Conservation (phyloP, 352 stramenopile species). For the Plasmopara viticola region DNA sequence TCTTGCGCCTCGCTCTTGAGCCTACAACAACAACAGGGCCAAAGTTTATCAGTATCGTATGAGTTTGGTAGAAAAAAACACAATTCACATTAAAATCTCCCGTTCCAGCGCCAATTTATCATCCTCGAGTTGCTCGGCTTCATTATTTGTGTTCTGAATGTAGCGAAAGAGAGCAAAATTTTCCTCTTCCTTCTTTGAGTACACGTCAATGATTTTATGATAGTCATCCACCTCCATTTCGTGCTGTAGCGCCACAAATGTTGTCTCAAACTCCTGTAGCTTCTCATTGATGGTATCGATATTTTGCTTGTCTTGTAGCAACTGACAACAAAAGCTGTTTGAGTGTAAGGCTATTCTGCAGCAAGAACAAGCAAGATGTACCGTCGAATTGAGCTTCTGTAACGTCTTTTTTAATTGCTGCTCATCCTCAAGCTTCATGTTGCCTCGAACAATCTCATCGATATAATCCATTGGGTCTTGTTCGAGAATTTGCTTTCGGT, state of each 20-base stretch:
- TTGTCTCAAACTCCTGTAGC: slow-evolving; percentile 68
- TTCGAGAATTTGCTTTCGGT: slow-evolving; percentile 73
- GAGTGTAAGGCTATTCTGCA: not conserved
- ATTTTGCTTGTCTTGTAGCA: slow-evolving; percentile 61
- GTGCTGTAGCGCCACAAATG: slow-evolving; percentile 50
- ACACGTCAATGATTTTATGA: slow-evolving; percentile 49
- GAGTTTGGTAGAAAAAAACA: not conserved
- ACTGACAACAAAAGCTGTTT: slow-evolving; percentile 18
- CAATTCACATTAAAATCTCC: slow-evolving; percentile 50
- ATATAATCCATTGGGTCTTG: slow-evolving; percentile 57
- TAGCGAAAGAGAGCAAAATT: slow-evolving; percentile 80
- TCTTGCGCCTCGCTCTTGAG: slow-evolving; percentile 58
- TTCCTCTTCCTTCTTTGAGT: slow-evolving; percentile 70
- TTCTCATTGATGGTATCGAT: slow-evolving; percentile 66
- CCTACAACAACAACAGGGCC: slow-evolving; percentile 13
- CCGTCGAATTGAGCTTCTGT: slow-evolving; percentile 52
- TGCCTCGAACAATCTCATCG: slow-evolving; percentile 66
- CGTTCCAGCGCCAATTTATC: slow-evolving; percentile 51
- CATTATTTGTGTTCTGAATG: slow-evolving; percentile 73
- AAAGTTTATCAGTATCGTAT: not conserved
- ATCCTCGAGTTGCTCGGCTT: slow-evolving; percentile 78
- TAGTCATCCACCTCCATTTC: slow-evolving; percentile 64
- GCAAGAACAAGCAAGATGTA: slow-evolving; percentile 13
- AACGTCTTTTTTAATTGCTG: slow-evolving; percentile 61
- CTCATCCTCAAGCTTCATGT: slow-evolving; percentile 75